Evolutionary conservation across 2,329 filamentous ascomycete genomes (phyloP), one percentile per base, ranked within the genome.

Genomic region (Aspergillus fumigatiaffinis): DNA sequence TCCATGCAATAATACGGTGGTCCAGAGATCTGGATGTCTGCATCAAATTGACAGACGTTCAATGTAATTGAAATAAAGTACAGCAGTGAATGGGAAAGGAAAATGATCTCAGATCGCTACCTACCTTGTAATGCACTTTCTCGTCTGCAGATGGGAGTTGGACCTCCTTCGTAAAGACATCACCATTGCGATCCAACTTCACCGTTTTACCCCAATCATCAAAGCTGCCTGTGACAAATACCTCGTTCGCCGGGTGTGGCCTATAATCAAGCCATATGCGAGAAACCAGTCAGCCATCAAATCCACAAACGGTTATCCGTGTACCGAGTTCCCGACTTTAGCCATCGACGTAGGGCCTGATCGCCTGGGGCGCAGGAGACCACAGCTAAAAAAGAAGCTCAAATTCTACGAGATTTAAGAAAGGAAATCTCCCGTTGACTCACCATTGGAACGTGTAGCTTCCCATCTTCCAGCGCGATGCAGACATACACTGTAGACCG

Each of bases 61-160:
- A n/a, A n/a, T 25, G 48, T 55, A 21, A 57, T 14, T 35, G 35
- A 29, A 53, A 28, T 42, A 52, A 50, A 12, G n/a, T 14, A 29
- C 53, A 55, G 21, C 53, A 23, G 12, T 12, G n/a, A 25, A 42
- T 47, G 32, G 47, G 28, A n/a, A 50, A 23, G 57, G 41, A 55
- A 25, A 52, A 55, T 52, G 54, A 58, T 50, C 56, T 59, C 42
- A 58, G 56, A 60, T 57, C 14, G 50, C 35, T 56, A 69, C 83
- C 63, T 80, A 96, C 93, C 91, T 99, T 99, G 86, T 97, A 99
- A 71, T 88, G 87, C 66, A 96, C 88, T 79, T 94, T 96, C 62
- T 87, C 80, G 51, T 80, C 78, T 17, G 80, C 77, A 55, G 84
- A 79, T 51, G 88, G 80, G 35, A 97, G 81, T 53, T 84, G 79